Percentiles rank a stretch among this genome's conserved stretches.
phyloP scores from a whole-genome alignment of 306 rosid genomes.

The Aeschynomene evenia region DNA sequence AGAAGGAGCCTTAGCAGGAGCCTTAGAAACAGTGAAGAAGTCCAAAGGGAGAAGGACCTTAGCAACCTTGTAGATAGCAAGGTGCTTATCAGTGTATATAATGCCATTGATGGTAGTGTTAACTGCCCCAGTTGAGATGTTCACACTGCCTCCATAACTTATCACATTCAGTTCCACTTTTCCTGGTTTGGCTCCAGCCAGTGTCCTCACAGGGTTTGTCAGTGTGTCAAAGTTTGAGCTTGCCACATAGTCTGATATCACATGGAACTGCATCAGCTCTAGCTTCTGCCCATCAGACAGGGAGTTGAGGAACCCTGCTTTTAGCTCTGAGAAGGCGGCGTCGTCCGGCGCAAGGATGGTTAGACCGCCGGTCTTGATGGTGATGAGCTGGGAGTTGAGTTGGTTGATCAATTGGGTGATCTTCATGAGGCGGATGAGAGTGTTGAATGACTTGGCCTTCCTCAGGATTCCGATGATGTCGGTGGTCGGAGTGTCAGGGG shows the following conservation, averaged over 20 bases:
- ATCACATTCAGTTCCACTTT: conserved; percentile 56
- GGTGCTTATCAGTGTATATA: conserved; percentile 54
- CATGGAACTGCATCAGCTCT: conserved; percentile 58
- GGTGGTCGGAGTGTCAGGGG: conserved; percentile 36
- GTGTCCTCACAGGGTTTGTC: conserved; percentile 63
- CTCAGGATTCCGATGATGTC: conserved; percentile 53
- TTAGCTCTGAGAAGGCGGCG: conserved; percentile 51
- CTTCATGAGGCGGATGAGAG: conserved; percentile 55
- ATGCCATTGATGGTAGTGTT: conserved; percentile 60
- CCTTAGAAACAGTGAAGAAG: conserved; percentile 41
- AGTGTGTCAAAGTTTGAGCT: conserved; percentile 61
- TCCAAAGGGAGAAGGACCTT: conserved; percentile 60
- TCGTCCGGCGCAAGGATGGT: conserved; percentile 62
- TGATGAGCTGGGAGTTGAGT: conserved; percentile 51
- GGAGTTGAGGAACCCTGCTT: conserved; percentile 63
- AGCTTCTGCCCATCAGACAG: conserved; percentile 54
- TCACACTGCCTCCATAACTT: conserved; percentile 60
- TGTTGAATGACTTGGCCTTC: conserved; percentile 48
- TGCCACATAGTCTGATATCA: conserved; percentile 46
- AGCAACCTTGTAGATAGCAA: conserved; percentile 61
- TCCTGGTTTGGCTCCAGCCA: conserved; percentile 53
- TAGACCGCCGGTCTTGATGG: conserved; percentile 46
- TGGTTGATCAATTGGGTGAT: conserved; percentile 64
- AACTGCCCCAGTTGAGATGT: conserved; percentile 59
- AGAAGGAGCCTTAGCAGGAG: conserved; percentile 41